Conservation (phyloP, 225 moss, liverwort and hornwort species). For the Asterella californica region DNA sequence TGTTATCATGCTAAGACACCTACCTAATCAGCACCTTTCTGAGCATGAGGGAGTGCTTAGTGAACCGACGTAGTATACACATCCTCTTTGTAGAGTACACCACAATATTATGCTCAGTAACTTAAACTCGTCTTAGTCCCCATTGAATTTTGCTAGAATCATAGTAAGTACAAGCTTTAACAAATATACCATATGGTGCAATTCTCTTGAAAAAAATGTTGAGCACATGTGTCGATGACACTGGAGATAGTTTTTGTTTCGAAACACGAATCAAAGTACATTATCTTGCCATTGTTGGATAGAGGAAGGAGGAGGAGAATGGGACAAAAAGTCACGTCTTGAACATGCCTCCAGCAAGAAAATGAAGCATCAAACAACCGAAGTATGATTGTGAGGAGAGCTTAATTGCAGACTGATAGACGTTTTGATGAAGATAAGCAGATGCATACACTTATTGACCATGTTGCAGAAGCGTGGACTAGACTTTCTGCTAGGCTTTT, state of each 20-base stretch:
- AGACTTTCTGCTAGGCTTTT: constrained; percentile 59
- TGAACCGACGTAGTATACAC: constrained; percentile 79
- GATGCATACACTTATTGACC: constrained; percentile 49
- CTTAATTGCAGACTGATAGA: background rate
- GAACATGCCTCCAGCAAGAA: constrained; percentile 41
- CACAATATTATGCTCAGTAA: background rate
- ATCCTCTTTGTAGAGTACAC: constrained; percentile 49
- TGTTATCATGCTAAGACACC: background rate
- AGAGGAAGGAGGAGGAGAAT: constrained; percentile 55
- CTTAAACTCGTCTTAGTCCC: background rate
- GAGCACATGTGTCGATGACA: background rate
- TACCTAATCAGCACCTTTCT: constrained; percentile 76
- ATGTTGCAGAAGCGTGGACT: constrained; percentile 53
- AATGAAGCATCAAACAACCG: background rate
- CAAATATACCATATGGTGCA: too few species aligned
- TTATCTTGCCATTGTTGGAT: constrained; percentile 24
- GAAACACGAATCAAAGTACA: background rate
- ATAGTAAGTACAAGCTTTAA: background rate
- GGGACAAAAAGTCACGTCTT: constrained; percentile 53
- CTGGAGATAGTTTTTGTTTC: background rate
- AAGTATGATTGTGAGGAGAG: background rate
- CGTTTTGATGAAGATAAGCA: background rate
- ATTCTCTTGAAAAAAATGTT: background rate
- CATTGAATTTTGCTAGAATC: too few species aligned
- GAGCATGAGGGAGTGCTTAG: constrained; percentile 77